Conservation (phyloP, 148 eudicot genomes). For the Persicaria maculosa region DNA sequence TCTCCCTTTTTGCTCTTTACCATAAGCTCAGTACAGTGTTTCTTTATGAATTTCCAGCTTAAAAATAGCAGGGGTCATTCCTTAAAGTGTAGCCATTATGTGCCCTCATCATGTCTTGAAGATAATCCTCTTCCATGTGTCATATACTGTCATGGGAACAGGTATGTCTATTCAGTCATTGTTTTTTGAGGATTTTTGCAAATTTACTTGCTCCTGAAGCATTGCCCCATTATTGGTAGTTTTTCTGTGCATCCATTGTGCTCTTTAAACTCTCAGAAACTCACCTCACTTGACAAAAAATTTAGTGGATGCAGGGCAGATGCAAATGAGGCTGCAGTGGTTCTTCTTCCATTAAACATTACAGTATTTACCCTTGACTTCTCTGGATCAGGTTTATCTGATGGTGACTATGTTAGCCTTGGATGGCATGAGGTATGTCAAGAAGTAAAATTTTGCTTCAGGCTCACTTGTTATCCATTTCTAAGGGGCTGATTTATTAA, state of each 20-base stretch:
- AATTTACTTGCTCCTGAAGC: neutral
- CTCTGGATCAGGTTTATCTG: constrained; percentile 89
- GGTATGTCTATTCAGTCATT: constrained; percentile 25
- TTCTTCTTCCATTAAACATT: constrained; percentile 81
- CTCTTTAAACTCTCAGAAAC: neutral
- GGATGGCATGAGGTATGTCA: constrained; percentile 85
- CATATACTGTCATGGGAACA: constrained; percentile 92
- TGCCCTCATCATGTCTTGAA: constrained; percentile 58
- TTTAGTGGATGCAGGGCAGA: constrained; percentile 89
- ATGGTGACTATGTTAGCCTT: constrained; percentile 87
- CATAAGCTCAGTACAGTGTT: neutral
- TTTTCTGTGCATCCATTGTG: neutral
- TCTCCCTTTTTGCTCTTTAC: neutral
- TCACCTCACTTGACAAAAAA: neutral
- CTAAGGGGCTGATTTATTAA: neutral
- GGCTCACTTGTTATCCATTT: neutral
- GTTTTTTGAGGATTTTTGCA: neutral
- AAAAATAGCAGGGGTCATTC: constrained; percentile 65
- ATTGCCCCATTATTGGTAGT: neutral
- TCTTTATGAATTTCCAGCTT: constrained; percentile 48
- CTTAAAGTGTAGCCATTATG: constrained; percentile 78
- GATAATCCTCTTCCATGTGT: constrained; percentile 79
- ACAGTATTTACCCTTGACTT: constrained; percentile 87
- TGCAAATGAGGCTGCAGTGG: constrained; percentile 87
- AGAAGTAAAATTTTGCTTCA: neutral